Base-by-base conservation (phyloP, 805 yeast genomes). In the Ogataea salicorniae region DNA sequence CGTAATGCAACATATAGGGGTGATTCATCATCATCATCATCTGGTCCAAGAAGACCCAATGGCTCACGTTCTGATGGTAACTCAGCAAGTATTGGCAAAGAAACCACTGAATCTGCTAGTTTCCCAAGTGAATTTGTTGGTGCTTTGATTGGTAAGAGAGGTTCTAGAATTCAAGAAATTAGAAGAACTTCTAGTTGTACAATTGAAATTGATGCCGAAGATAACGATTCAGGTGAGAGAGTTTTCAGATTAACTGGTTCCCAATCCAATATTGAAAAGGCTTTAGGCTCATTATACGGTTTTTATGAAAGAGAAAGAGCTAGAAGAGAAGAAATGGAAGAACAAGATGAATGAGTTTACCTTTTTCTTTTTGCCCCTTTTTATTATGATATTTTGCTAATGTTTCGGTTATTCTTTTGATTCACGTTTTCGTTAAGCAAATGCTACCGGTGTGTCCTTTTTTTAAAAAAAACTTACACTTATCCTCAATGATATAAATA, bases 41-140 rank as follows among this genome's bases (percentile, higher is more conserved):
- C 17, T 13, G 39, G 45, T 13, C 17, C 47, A 43, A 47, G 54
- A 34, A 35, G 41, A 35, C 42, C 46, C 16, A 39, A 42, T 41
- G 48, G 38, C 22, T 36, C 31, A 26, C 31, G 31, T 26, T 26
- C 31, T 26, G 31, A 26, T 6, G 54, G 47, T 22, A 37, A 47
- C 29, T 43, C 47, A 18, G 14, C 41, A 41, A 47, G 42, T 35
- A 52, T 53, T 18, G 61, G 64, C 38, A 61, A 56, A 48, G 62
- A 69, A 45, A 53, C 54, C 34, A 56, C 78, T 6, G 75, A 76
- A 39, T 66, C 74, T 3, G 69, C 81, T 17, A 71, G 77, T 29
- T 84, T 88, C 61, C 88, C 95, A 36, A 83, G 84, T 55, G 87
- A 82, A 50, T 81, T 82, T 70, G 96, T 90, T 40, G 97, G 97